Evolutionary conservation across 768 basidiomycete species (phyloP).

Genomic region (Termitomyces sp.): DNA sequence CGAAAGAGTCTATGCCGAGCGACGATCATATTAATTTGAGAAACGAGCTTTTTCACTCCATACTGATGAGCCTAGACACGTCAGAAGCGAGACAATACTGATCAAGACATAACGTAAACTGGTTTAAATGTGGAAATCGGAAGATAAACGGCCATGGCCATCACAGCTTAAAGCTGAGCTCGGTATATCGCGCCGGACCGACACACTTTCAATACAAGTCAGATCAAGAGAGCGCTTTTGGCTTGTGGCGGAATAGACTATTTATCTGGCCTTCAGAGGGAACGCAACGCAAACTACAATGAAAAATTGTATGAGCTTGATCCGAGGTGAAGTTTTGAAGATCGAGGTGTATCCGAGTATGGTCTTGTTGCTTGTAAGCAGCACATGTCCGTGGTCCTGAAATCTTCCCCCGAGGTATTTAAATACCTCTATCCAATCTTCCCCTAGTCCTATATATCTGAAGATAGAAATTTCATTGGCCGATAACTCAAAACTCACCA

Average conservation of each 20-base stretch:
- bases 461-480: background rate
- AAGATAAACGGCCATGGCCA: background rate
- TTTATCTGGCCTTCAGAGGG: background rate
- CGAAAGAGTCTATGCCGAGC: constrained; percentile 14
- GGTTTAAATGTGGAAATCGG: background rate
- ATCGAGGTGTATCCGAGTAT: constrained; percentile 1
- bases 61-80: background rate
- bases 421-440: background rate
- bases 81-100: background rate
- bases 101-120: background rate
- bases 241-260: background rate
- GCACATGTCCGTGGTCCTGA: constrained; percentile 1
- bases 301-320: background rate
- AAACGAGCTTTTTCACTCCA: background rate
- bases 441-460: background rate
- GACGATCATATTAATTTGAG: constrained; percentile 1
- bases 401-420: constrained; percentile 6
- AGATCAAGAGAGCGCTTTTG: background rate
- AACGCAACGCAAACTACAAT: background rate
- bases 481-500: background rate
- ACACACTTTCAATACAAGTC: background rate
- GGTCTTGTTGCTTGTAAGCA: background rate
- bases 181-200: constrained; percentile 5
- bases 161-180: background rate
- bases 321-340: constrained; percentile 1